Evolutionary conservation across 176 grass and related monocot species (phyloP), one percentile per base, ranked within the genome.

Genomic region (Aechmea fasciata): DNA sequence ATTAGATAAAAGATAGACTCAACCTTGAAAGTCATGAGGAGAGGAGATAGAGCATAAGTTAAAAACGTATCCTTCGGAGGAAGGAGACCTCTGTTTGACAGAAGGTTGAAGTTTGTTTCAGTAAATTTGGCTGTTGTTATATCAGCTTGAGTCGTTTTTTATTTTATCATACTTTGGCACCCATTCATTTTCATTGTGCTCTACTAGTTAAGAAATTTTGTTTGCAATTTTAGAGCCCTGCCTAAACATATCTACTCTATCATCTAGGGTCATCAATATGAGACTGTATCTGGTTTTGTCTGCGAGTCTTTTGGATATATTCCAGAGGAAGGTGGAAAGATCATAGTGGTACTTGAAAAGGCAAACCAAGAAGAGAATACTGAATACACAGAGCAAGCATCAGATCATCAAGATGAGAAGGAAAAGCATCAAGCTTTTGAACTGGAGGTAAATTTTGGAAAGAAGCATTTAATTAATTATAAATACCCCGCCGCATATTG

Each of bases 231-330:
- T 74, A 57, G 73, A 53, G 7, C 15, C 76, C 17, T 48, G 63
- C 13, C 50, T 13, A 73, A 73, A 82, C 61, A 10, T 70, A 20
- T 77, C 13, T 71, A 23, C 68, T 51, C 29, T 33, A 4, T 69
- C 25, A 83, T 81, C 14, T 82, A 96, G 83, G 88, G 86, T 52
- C 88, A 96, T 85, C 88, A 87, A 68, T 92, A 96, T 78, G 92
- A 96, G 73, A 92, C 83, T 0, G 92, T 96, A 33, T 96, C 88
- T 68, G 92, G 92, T 71, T 96, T 96, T 89, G 92, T 96, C 48
- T 96, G 92, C 66, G 92, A 80, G 74, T 84, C 79, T 22, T 96
- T 96, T 85, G 92, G 92, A 69, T 96, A 92, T 75, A 92, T 96
- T 71, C 88, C 92, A 65, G 80, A 89, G 84, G 81, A 92, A 79